These are phyloP conservation scores for Vigna reflexopilosa DNA, from an alignment of 306 rosid species.

Conservation along the genomic window DNA sequence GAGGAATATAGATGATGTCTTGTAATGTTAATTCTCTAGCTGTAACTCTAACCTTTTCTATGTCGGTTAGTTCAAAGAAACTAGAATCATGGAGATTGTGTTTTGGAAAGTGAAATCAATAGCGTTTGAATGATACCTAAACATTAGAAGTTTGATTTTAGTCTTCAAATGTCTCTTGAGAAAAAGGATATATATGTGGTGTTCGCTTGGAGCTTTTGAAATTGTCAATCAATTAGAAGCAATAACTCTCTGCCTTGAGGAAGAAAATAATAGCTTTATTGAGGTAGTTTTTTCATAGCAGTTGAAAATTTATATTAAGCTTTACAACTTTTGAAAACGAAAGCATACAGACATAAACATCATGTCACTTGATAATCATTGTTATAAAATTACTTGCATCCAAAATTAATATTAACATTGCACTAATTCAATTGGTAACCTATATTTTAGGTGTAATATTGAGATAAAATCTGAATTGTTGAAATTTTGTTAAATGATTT, in stretches of 20 bases:
- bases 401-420: neutral
- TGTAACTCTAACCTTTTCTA: slow-evolving; percentile 40
- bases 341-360: neutral
- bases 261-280: too few species aligned
- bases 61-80: slow-evolving; percentile 16
- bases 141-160: too few species aligned
- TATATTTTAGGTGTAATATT: neutral
- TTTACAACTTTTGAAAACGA: neutral
- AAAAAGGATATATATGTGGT: too few species aligned
- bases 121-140: neutral
- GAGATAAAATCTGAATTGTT: neutral
- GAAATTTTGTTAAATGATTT: too few species aligned
- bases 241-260: too few species aligned
- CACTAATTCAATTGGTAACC: neutral
- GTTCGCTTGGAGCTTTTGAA: too few species aligned
- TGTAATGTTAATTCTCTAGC: slow-evolving; percentile 23
- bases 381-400: too few species aligned
- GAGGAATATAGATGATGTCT: slow-evolving; percentile 65
- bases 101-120: slow-evolving; percentile 12
- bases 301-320: too few species aligned
- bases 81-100: slow-evolving; percentile 19
- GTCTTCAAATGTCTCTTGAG: neutral
- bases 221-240: too few species aligned
- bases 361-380: neutral
- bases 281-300: neutral